Base-by-base conservation (phyloP, 129 eudicot species). In the Lonicera japonica region DNA sequence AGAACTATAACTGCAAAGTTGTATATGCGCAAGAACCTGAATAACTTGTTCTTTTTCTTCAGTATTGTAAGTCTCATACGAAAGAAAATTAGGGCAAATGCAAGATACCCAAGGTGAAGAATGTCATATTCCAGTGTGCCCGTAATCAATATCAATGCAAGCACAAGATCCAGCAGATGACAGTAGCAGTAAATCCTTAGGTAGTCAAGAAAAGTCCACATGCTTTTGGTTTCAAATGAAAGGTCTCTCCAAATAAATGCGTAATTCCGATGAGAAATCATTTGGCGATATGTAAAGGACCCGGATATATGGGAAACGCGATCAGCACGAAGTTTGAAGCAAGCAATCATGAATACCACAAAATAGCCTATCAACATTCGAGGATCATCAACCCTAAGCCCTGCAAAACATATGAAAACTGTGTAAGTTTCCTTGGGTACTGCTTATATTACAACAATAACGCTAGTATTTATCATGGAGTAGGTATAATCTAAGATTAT, bases 51-150 rank as follows among this genome's bases (percentile, higher is more conserved):
- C 73, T 89, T 94, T 69, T 88, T 94, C 75, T 89, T 89, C 25
- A 94, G 77, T 73, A 94, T 88, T 40, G 94, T 80, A 16, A 85
- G 84, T 75, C 99, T 82, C 73, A 88, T 63, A 36, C 99, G 84
- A 72, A 94, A 94, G 61, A 94, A 91, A 60, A 77, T 69, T 36
- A 94, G 77, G 57, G 99, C 99, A 79, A 88, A 94, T 40, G 83
- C 92, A 63, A 94, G 99, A 82, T 94, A 94, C 23, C 99, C 99
- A 52, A 94, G 95, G 76, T 94, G 99, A 70, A 94, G 78, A 63
- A 88, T 73, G 69, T 94, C 99, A 25, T 94, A 94, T 71, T 94
- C 99, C 15, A 94, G 87, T 16, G 99, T 94, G 58, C 99, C 99
- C 1, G 99, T 94, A 20, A 94, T 81, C 67, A 94, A 41, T 56